phyloP scores from a whole-genome alignment of 306 rosid species.

The Malus domestica region DNA sequence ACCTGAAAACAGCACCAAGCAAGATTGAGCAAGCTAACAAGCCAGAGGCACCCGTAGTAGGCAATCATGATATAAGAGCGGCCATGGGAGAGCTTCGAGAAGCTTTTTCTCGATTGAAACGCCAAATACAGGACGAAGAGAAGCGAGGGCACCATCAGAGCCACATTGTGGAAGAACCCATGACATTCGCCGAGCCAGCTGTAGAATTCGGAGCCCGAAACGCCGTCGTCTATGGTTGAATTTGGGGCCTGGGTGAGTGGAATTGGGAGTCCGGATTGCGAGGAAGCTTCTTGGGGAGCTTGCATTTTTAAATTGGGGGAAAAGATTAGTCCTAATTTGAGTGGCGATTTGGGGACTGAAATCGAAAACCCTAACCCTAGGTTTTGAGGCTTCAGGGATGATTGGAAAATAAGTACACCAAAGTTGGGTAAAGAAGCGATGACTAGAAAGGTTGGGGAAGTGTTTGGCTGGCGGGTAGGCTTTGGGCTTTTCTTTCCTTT shows the following conservation, averaged over 20 bases:
- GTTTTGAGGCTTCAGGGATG: not conserved
- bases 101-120: constrained; percentile 40
- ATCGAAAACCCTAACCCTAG: constrained; percentile 43
- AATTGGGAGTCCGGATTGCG: constrained; percentile 32
- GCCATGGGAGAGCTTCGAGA: constrained; percentile 41
- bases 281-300: constrained; percentile 20
- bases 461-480: not conserved
- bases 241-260: constrained; percentile 21
- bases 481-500: not conserved
- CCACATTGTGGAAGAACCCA: constrained; percentile 45
- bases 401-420: not conserved
- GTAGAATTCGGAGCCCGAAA: constrained; percentile 23
- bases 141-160: constrained; percentile 31
- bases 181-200: constrained; percentile 62
- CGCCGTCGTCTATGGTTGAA: constrained; percentile 16
- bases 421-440: not conserved
- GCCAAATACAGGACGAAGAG: constrained; percentile 40
- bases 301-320: constrained; percentile 19
- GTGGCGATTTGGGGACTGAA: not conserved
- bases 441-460: not conserved
- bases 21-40: constrained; percentile 50
- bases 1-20: constrained; percentile 90
- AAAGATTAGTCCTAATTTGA: not conserved
- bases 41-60: constrained; percentile 47
- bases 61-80: constrained; percentile 50